Conservation (phyloP, 75 land plant species). For the Pinus tabuliformis region DNA sequence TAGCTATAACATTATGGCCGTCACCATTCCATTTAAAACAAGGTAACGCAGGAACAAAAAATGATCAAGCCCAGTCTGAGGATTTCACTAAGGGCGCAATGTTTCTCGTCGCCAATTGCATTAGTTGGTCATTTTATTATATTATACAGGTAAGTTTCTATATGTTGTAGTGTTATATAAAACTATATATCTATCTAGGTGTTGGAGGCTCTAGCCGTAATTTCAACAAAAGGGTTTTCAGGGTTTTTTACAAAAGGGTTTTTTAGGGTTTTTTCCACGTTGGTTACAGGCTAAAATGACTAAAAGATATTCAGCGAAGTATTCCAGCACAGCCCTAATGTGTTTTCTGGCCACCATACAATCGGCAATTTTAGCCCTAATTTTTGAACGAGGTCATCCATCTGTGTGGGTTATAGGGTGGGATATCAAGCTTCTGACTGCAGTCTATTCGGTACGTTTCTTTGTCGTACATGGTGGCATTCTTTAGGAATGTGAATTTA, state of each 20-base stretch:
- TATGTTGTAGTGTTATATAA: background rate
- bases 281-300: constrained; percentile 38
- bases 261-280: background rate
- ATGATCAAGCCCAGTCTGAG: background rate
- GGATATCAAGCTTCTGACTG: constrained; percentile 28
- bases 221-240: too few species aligned
- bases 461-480: background rate
- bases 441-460: constrained; percentile 7
- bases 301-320: constrained; percentile 55
- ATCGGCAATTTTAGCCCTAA: constrained; percentile 31
- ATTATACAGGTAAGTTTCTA: constrained; percentile 53
- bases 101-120: constrained; percentile 48
- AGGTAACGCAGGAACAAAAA: too few species aligned
- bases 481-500: background rate
- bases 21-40: background rate
- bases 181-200: too few species aligned
- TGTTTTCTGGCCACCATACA: constrained; percentile 57
- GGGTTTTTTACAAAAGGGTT: too few species aligned
- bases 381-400: constrained; percentile 22
- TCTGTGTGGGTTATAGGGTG: constrained; percentile 42
- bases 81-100: constrained; percentile 42
- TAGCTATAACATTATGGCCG: too few species aligned
- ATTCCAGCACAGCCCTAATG: constrained; percentile 55
- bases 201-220: too few species aligned
- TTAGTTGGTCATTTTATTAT: constrained; percentile 68